Evolutionary conservation across 1,284 basidiomycete genomes (phyloP), one percentile per base, ranked within the genome.

Genomic region (Puccinia hordei): DNA sequence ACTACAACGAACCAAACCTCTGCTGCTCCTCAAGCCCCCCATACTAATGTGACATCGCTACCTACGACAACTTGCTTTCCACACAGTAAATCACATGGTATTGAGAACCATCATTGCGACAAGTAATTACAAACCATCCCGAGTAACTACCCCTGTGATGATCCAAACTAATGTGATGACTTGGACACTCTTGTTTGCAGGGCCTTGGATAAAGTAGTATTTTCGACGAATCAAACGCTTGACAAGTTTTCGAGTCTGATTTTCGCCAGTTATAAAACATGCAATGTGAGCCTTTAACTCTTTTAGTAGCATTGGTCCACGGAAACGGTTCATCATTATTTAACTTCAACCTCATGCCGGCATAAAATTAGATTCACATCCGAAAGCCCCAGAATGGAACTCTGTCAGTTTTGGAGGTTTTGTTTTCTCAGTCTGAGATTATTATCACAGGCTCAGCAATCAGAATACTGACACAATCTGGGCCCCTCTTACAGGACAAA

Each of bases 201-300:
- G 61, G 61, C 61, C 61, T 30, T 63, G 33, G 61, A 63, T 9
- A 63, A 63, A 22, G 35, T 63, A 19, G 61, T 63, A 19, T 63
- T 63, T 63, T 30, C 61, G 3, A 2, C 33, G 41, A 63, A 63
- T 12, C 61, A 63, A 41, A 63, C 61, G 19, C 61, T 63, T n/a
- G 61, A 63, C 22, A 63, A 63, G 22, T 63, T 63, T 30, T 63
- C 61, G 3, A 41, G 33, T 63, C 35, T 63, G 61, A 12, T 63
- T n/a, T 63, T 63, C 35, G 61, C 35, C 1, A 63, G 22, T 19
- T 63, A 63, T 30, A 63, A 63, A 41, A 63, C 61, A 19, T 63
- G 61, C 35, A 63, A 38, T 12, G 61, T 63, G 61, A 38, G 61
- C 12, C 5, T 6, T 33, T 30, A 33, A 1, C 15, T 59, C 5